Evolutionary conservation across 176 grass and related monocot species (phyloP), one percentile per base, ranked within the genome.

Genomic region (Ensete ventricosum): DNA sequence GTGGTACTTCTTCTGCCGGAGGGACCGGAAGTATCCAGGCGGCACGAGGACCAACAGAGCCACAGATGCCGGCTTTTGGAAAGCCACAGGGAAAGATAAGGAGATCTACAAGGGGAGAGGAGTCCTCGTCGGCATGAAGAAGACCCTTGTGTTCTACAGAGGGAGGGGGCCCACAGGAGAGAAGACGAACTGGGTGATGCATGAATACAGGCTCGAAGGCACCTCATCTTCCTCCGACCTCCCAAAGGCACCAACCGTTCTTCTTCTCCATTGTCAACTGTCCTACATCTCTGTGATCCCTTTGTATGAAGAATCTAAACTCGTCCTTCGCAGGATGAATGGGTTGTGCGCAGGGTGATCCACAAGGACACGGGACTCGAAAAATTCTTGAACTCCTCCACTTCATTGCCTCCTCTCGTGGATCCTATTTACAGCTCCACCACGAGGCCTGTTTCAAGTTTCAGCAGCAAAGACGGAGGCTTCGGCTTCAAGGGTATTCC

Each of bases 1-100:
- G 55, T 59, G 55, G 57, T 60, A 60, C 57, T 60, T 60, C 57
- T 60, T 60, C 57, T 21, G 57, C 57, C 57, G n/a, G 57, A n/a
- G 57, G 16, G 57, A 60, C 57, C 20, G 57, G 57, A 60, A 21
- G 57, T 21, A 60, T 5, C 57, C 57, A 1, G n/a, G 17, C 5
- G 57, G 57, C 3, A n/a, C 13, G 57, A n/a, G 57, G 57, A 59
- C 57, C 57, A 59, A 59, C 57, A 8, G 57, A 1, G 57, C 57
- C 16, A 59, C 57, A 1, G 57, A 3, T 1, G 17, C 57, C 1
- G 57, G 57, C 3, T 60, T 60, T 17, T 60, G 57, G 57, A 60
- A 60, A 16, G 57, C 57, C 57, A 60, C 57, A 14, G 57, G 57
- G 1, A 60, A 60, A 60, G 57, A 60, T 5, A 60, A 20, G 57